Conservation (phyloP, 1,284 basidiomycete genomes). For the Entoloma clypeatum region DNA sequence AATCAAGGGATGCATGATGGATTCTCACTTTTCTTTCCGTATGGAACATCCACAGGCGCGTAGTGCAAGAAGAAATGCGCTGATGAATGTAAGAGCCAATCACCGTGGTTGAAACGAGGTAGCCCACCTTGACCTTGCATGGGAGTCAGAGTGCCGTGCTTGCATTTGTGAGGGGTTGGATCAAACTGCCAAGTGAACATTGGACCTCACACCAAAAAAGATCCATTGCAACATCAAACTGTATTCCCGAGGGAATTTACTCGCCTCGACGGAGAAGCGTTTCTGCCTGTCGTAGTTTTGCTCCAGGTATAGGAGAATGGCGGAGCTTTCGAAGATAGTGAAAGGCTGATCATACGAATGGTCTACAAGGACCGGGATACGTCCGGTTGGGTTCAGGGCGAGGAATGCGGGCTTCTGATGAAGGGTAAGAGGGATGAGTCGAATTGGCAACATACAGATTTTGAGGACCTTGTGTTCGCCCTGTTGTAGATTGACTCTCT, state of each 20-base stretch:
- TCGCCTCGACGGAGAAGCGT: slow-evolving; percentile 47
- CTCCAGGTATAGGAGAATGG: slow-evolving; percentile 56
- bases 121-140: slow-evolving; percentile 52
- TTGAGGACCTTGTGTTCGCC: slow-evolving; percentile 15
- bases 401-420: slow-evolving; percentile 20
- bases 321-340: slow-evolving; percentile 55
- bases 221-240: slow-evolving; percentile 75
- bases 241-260: slow-evolving; percentile 36
- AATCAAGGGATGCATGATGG: neutral
- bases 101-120: too few relatives aligned
- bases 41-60: slow-evolving; percentile 63
- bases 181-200: neutral
- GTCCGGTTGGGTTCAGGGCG: slow-evolving; percentile 51
- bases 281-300: slow-evolving; percentile 50
- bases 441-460: neutral
- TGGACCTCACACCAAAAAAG: slow-evolving; percentile 57
- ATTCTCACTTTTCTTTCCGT: slow-evolving; percentile 52
- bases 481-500: slow-evolving; percentile 15
- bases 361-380: slow-evolving; percentile 55
- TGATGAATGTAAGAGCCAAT: slow-evolving; percentile 21
- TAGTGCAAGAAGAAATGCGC: slow-evolving; percentile 54
- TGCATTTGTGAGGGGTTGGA: slow-evolving; percentile 19
- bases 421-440: neutral
- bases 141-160: slow-evolving; percentile 68
- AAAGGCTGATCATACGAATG: slow-evolving; percentile 33